Conservation (phyloP, 1,284 basidiomycete species). For the Thecaphora thlaspeos region DNA sequence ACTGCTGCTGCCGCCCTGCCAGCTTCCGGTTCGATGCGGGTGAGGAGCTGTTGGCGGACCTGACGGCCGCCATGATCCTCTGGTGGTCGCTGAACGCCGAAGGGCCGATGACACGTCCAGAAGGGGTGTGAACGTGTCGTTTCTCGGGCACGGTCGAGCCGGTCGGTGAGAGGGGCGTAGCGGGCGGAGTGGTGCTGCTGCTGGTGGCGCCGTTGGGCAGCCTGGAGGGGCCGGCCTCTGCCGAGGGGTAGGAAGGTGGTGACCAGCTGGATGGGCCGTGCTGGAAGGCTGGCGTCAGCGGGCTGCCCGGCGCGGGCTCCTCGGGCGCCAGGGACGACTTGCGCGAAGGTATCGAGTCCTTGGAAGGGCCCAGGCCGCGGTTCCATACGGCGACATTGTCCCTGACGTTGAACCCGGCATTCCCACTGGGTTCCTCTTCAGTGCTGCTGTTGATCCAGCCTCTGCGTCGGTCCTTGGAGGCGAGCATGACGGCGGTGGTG, state of each 20-base stretch:
- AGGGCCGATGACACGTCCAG: constrained; percentile 12
- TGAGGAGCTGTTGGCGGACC: too few species aligned
- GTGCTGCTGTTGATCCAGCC: constrained; percentile 30
- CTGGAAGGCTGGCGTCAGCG: neutral
- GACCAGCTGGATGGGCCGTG: too few species aligned
- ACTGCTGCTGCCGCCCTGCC: too few species aligned
- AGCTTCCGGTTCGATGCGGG: too few species aligned
- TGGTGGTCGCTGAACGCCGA: constrained; percentile 32
- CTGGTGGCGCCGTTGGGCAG: constrained; percentile 24
- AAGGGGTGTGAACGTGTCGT: constrained; percentile 23
- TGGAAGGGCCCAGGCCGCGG: constrained; percentile 28
- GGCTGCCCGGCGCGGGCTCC: neutral
- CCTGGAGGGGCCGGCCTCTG: constrained; percentile 8
- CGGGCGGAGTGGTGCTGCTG: constrained; percentile 7
- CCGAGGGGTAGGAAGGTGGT: neutral
- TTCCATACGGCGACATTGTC: constrained; percentile 31
- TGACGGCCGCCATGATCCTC: constrained; percentile 25
- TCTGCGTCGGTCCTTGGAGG: constrained; percentile 19
- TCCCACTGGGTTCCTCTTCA: constrained; percentile 6
- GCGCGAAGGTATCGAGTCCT: constrained; percentile 28
- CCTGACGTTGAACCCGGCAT: constrained; percentile 21
- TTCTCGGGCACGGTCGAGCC: constrained; percentile 5
- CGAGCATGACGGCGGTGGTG: too few species aligned
- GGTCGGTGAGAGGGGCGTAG: too few species aligned
- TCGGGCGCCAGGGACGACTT: constrained; percentile 20